Percentiles rank a stretch among this genome's conserved stretches.
phyloP scores from a whole-genome alignment of 169 alveolate genomes.

The Plasmodium ovale region DNA sequence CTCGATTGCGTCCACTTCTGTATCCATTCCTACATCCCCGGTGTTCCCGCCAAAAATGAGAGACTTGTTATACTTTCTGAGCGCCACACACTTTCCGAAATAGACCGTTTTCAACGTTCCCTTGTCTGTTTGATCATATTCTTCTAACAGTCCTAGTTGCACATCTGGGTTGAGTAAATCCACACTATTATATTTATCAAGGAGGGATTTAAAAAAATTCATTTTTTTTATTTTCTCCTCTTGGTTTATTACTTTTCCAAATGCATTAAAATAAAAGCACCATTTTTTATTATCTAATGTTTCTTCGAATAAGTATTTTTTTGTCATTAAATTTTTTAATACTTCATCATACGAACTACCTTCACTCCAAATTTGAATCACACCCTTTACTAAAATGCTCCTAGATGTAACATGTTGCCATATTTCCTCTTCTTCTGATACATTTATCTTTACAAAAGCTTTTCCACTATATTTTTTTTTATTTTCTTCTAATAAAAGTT shows the following conservation, averaged over 20 bases:
- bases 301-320: conserved; percentile 36
- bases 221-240: conserved; percentile 59
- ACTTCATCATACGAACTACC: conserved; percentile 74
- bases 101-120: conserved; percentile 64
- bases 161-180: conserved; percentile 54
- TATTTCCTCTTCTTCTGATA: conserved; percentile 74
- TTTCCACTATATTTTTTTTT: conserved; percentile 51
- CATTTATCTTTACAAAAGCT: conserved; percentile 64
- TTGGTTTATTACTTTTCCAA: conserved; percentile 75
- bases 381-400: conserved; percentile 78
- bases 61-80: conserved; percentile 5
- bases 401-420: conserved; percentile 76
- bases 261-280: conserved; percentile 74
- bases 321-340: conserved; percentile 27
- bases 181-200: conserved; percentile 30
- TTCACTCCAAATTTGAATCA: conserved; percentile 81
- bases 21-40: neutral
- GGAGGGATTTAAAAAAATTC: conserved; percentile 41
- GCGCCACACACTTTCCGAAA: conserved; percentile 69
- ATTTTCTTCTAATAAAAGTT: conserved; percentile 3
- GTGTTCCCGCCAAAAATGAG: conserved; percentile 41
- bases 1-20: conserved; percentile 43
- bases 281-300: conserved; percentile 67
- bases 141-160: conserved; percentile 73
- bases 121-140: conserved; percentile 38